These are phyloP conservation scores for Raffaelea albimanens DNA, from an alignment of 2,329 filamentous ascomycete genomes.

Conservation along the genomic window DNA sequence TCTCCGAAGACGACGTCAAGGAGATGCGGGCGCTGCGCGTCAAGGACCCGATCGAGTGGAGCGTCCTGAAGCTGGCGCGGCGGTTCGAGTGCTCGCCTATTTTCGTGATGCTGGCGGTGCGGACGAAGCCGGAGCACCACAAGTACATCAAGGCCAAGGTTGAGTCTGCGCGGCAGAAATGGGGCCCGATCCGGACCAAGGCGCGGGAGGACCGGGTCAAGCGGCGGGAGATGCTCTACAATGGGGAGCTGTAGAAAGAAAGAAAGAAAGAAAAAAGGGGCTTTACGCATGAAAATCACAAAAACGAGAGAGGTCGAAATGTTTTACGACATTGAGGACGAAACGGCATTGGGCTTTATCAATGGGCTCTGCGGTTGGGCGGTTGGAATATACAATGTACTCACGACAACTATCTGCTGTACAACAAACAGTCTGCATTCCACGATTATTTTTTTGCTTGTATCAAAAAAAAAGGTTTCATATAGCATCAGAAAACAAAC, in stretches of 20 bases:
- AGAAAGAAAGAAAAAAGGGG: neutral
- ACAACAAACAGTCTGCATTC: too few relatives aligned
- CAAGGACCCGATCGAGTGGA: constrained; percentile 46
- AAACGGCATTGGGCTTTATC: too few relatives aligned
- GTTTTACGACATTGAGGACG: too few relatives aligned
- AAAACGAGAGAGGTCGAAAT: too few relatives aligned
- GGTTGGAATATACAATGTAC: too few relatives aligned
- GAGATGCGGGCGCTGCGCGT: constrained; percentile 49
- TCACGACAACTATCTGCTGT: neutral
- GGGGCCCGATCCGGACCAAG: constrained; percentile 45
- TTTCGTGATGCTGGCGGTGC: constrained; percentile 50
- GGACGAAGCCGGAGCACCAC: constrained; percentile 37
- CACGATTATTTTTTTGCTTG: too few relatives aligned
- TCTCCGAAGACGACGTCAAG: constrained; percentile 44
- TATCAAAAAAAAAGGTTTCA: neutral
- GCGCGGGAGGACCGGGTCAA: constrained; percentile 46
- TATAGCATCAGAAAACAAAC: too few relatives aligned
- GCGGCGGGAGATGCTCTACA: constrained; percentile 42
- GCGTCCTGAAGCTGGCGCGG: constrained; percentile 39
- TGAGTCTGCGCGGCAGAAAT: constrained; percentile 41
- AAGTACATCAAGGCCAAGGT: constrained; percentile 33
- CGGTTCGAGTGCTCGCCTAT: constrained; percentile 46
- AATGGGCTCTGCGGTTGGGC: too few relatives aligned
- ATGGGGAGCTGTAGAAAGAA: constrained; percentile 27
- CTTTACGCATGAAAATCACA: neutral